Evolutionary conservation across 106 monocot genomes (phyloP).

Genomic region (Platanthera guangdongensis): DNA sequence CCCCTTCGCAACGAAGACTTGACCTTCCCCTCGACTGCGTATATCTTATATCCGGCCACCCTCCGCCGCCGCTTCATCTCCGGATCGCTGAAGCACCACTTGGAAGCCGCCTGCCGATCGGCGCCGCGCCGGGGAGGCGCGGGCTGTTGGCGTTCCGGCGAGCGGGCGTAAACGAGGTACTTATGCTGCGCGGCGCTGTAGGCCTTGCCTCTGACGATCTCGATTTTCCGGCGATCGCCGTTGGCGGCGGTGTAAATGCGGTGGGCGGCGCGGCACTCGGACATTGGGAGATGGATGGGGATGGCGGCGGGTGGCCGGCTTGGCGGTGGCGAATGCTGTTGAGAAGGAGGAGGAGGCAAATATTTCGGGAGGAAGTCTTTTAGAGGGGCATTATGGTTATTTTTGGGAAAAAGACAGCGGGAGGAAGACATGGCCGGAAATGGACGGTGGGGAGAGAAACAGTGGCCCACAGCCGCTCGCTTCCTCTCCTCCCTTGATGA

Average conservation of each 20-base stretch:
- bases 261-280: not conserved
- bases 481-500: too few species aligned
- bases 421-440: not conserved
- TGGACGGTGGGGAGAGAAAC: too few species aligned
- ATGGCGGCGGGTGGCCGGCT: not conserved
- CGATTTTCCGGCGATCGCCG: slow-evolving; percentile 7
- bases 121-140: not conserved
- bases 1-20: slow-evolving; percentile 41
- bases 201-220: slow-evolving; percentile 8
- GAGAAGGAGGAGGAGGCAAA: not conserved
- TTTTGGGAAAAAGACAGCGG: not conserved
- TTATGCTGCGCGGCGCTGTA: slow-evolving; percentile 3
- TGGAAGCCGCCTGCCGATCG: not conserved
- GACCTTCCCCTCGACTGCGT: slow-evolving; percentile 55
- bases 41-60: slow-evolving; percentile 55
- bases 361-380: not conserved
- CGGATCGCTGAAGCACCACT: slow-evolving; percentile 44
- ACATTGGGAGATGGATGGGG: not conserved
- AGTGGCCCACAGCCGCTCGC: too few species aligned
- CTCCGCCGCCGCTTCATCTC: slow-evolving; percentile 49
- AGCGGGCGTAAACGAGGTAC: not conserved
- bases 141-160: not conserved
- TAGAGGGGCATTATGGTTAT: not conserved
- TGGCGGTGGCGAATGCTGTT: not conserved
- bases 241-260: not conserved